These are phyloP conservation scores for Tuber aestivum DNA, from an alignment of 495 filamentous ascomycete genomes.

Conservation along the genomic window DNA sequence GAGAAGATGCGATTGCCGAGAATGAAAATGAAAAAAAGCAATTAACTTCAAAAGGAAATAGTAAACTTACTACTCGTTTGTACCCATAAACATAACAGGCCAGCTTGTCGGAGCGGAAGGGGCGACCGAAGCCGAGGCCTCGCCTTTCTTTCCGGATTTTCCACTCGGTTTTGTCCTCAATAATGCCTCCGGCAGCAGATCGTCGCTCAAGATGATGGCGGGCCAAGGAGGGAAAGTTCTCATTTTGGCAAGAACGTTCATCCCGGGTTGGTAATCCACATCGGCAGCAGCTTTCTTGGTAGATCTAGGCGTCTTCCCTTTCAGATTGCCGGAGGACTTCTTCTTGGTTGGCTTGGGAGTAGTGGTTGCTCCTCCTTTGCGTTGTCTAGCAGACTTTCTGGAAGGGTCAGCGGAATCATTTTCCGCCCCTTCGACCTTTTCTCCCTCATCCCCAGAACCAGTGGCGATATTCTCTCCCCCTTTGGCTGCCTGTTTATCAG, in stretches of 20 bases:
- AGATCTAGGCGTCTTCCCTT: slow-evolving; percentile 31
- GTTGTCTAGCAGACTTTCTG: slow-evolving; percentile 8
- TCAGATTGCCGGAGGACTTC: slow-evolving; percentile 38
- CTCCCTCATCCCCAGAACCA: slow-evolving; percentile 22
- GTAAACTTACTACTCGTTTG: slow-evolving; percentile 39
- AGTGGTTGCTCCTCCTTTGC: slow-evolving; percentile 13
- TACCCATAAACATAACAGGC: slow-evolving; percentile 42
- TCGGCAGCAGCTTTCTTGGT: slow-evolving; percentile 31
- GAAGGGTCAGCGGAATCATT: slow-evolving; percentile 27
- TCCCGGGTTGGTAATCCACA: slow-evolving; percentile 33
- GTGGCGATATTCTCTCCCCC: slow-evolving; percentile 9
- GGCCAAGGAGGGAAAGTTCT: slow-evolving; percentile 42
- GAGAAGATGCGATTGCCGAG: slow-evolving; percentile 9
- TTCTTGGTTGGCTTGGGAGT: slow-evolving; percentile 31
- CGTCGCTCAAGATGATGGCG: slow-evolving; percentile 38
- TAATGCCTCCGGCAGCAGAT: slow-evolving; percentile 37
- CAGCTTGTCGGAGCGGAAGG: slow-evolving; percentile 21
- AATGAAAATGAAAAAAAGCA: slow-evolving; percentile 12
- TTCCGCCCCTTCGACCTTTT: slow-evolving; percentile 28
- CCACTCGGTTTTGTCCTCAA: slow-evolving; percentile 26
- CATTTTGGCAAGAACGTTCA: slow-evolving; percentile 40
- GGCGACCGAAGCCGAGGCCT: slow-evolving; percentile 9
- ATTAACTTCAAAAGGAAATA: not conserved
- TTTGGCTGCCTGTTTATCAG: slow-evolving; percentile 11
- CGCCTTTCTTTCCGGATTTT: slow-evolving; percentile 27